These are phyloP conservation scores for Saccharum spontaneum DNA, from an alignment of 176 grass and related monocot genomes.

Conservation along the genomic window DNA sequence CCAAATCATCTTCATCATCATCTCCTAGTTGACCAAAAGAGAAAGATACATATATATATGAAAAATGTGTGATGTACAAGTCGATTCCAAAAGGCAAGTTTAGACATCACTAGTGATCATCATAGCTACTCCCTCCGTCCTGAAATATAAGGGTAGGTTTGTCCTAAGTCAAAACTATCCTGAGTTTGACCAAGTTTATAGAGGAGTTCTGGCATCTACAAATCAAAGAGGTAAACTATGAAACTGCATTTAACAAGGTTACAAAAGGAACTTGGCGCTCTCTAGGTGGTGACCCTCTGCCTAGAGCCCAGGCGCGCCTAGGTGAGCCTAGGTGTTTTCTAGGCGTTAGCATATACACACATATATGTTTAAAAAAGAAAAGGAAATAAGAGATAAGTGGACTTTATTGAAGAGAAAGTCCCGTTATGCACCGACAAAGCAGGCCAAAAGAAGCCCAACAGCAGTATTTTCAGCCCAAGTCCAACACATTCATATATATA, in stretches of 20 bases:
- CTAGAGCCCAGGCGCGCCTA: too few relatives aligned
- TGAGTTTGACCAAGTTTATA: neutral
- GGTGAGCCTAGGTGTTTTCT: neutral
- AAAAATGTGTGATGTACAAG: conserved; percentile 23
- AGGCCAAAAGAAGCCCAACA: neutral
- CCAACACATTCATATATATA: neutral
- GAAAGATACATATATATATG: conserved; percentile 21
- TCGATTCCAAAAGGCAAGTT: neutral
- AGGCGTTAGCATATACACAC: neutral
- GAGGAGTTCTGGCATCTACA: neutral
- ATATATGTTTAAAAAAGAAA: neutral
- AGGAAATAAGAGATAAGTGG: too few relatives aligned
- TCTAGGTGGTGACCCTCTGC: neutral
- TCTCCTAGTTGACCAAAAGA: conserved; percentile 54
- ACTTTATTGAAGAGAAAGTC: too few relatives aligned
- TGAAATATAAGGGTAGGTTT: neutral
- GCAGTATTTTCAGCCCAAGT: neutral
- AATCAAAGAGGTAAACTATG: neutral
- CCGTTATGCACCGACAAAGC: neutral
- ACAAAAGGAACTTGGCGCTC: neutral
- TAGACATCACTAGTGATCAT: conserved; percentile 3
- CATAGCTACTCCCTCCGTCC: neutral
- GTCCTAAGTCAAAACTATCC: neutral
- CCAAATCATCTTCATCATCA: conserved; percentile 82
- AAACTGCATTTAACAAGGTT: neutral